phyloP scores from a whole-genome alignment of 352 stramenopile species.

The Globisporangium carolinianum region DNA sequence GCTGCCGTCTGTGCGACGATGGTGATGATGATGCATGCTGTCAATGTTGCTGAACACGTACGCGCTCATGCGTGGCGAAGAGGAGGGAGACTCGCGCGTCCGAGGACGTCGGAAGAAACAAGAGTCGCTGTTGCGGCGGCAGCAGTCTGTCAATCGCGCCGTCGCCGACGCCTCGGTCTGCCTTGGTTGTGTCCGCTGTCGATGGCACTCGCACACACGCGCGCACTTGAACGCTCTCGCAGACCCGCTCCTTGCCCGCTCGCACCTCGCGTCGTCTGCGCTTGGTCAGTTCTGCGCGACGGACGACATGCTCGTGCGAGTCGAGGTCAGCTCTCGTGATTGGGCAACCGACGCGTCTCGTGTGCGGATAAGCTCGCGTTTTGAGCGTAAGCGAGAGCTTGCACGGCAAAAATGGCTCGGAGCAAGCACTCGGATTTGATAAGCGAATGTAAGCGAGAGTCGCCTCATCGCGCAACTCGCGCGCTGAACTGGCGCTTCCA shows the following conservation, averaged over 20 bases:
- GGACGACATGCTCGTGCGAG: slow-evolving; percentile 7
- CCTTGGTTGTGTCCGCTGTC: not conserved
- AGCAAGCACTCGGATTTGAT: too few species aligned
- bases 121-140: slow-evolving; percentile 3
- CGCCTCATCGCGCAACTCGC: not conserved
- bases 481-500: not conserved
- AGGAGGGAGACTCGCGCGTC: not conserved
- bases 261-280: not conserved
- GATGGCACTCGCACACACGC: not conserved
- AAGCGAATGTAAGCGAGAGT: not conserved
- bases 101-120: slow-evolving; percentile 12
- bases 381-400: not conserved
- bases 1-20: not conserved
- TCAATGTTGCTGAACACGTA: slow-evolving; percentile 16
- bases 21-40: not conserved
- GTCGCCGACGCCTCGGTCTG: not conserved
- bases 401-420: too few species aligned
- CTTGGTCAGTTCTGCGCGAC: slow-evolving; percentile 2
- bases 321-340: not conserved
- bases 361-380: not conserved
- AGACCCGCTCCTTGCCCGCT: not conserved
- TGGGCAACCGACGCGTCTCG: not conserved
- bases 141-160: not conserved
- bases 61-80: slow-evolving; percentile 8
- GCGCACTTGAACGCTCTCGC: not conserved